Conservation (phyloP, 1,284 basidiomycete genomes). For the Ustilago loliicola region DNA sequence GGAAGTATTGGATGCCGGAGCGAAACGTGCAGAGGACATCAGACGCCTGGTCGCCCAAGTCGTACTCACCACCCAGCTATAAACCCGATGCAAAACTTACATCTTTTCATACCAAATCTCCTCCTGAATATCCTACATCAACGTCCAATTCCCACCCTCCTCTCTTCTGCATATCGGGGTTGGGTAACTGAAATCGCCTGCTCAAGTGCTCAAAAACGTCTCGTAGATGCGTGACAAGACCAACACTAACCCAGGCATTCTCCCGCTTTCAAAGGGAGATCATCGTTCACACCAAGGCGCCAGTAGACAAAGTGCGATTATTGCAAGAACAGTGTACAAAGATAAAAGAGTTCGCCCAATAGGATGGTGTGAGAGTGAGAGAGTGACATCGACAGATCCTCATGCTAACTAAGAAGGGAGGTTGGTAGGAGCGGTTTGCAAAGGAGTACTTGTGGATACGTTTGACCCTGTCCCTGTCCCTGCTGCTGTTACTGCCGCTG, state of each 20-base stretch:
- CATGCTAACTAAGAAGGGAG: background rate
- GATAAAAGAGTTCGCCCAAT: too few relatives aligned
- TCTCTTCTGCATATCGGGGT: too few relatives aligned
- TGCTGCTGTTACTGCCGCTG: background rate
- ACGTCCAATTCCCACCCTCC: too few relatives aligned
- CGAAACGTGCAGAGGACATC: slow-evolving; percentile 79
- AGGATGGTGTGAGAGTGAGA: background rate
- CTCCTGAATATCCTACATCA: too few relatives aligned
- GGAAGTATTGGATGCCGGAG: slow-evolving; percentile 82
- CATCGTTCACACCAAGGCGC: background rate
- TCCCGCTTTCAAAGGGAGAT: too few relatives aligned
- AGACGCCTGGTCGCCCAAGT: slow-evolving; percentile 72
- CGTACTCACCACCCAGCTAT: slow-evolving; percentile 17
- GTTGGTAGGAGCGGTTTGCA: slow-evolving; percentile 17
- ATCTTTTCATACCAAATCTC: too few relatives aligned
- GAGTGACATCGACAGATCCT: too few relatives aligned
- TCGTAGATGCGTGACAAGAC: too few relatives aligned
- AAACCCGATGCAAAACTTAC: too few relatives aligned
- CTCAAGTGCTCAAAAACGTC: too few relatives aligned
- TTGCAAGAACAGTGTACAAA: background rate
- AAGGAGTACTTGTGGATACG: slow-evolving; percentile 10
- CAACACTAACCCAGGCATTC: too few relatives aligned
- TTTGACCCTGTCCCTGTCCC: background rate
- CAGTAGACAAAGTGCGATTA: background rate
- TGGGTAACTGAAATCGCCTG: too few relatives aligned